phyloP scores from a whole-genome alignment of 129 eudicot species.

The Silybum marianum region DNA sequence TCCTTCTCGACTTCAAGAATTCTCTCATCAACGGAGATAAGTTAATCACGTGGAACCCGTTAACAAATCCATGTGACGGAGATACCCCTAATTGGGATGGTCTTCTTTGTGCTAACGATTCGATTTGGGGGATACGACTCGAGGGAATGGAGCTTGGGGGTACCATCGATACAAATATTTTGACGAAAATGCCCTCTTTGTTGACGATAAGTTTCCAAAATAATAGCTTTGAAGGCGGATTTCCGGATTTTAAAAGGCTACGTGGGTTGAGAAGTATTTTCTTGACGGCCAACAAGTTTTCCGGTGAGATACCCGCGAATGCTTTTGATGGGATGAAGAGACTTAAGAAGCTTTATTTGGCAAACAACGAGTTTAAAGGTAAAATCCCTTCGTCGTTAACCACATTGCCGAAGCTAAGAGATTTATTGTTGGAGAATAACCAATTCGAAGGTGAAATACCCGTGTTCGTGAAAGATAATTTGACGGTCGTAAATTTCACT shows the following conservation, averaged over 20 bases:
- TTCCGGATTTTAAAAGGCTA: slow-evolving; percentile 48
- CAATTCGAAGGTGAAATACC: slow-evolving; percentile 64
- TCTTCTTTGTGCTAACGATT: slow-evolving; percentile 44
- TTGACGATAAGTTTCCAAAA: slow-evolving; percentile 59
- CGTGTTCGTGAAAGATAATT: slow-evolving; percentile 26
- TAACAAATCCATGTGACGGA: slow-evolving; percentile 48
- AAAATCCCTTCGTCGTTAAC: slow-evolving; percentile 54
- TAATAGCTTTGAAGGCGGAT: slow-evolving; percentile 61
- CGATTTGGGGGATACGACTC: slow-evolving; percentile 72
- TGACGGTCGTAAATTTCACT: slow-evolving; percentile 44
- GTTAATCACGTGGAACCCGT: slow-evolving; percentile 47
- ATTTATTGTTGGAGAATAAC: slow-evolving; percentile 59
- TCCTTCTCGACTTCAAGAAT: slow-evolving; percentile 58
- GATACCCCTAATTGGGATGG: slow-evolving; percentile 55
- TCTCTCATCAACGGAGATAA: slow-evolving; percentile 39
- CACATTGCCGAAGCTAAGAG: slow-evolving; percentile 51
- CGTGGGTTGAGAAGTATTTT: slow-evolving; percentile 42
- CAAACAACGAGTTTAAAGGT: slow-evolving; percentile 51
- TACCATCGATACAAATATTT: slow-evolving; percentile 43
- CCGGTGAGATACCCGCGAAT: slow-evolving; percentile 42
- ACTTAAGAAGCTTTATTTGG: slow-evolving; percentile 65
- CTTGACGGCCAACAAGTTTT: slow-evolving; percentile 59
- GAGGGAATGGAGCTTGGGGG: slow-evolving; percentile 65
- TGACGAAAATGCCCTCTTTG: slow-evolving; percentile 36
- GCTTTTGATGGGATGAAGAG: slow-evolving; percentile 57